Percentiles rank a stretch among this genome's conserved stretches.
Evolutionary conservation across 1,139 yeast species (phyloP).

Genomic region (Geotrichum cucujoidarum): DNA sequence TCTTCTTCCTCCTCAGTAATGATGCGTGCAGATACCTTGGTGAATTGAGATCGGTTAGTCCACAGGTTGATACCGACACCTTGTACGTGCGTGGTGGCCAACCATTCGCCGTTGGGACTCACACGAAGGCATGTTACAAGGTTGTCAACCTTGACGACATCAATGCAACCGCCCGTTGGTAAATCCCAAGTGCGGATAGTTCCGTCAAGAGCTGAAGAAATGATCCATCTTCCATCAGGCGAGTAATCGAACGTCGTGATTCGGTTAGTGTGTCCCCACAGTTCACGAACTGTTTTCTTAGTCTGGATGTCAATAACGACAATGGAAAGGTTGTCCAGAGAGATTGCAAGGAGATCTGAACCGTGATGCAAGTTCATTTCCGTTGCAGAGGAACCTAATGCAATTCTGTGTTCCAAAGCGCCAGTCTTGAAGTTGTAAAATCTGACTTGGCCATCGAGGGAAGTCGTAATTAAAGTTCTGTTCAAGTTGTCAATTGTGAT

Average conservation of each 20-base stretch:
- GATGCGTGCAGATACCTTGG: slow-evolving; percentile 63
- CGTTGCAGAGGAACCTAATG: slow-evolving; percentile 73
- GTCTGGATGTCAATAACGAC: slow-evolving; percentile 80
- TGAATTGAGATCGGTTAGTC: slow-evolving; percentile 88
- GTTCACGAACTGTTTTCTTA: slow-evolving; percentile 74
- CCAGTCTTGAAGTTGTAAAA: slow-evolving; percentile 76
- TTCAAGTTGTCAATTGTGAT: slow-evolving; percentile 87
- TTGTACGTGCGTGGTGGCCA: slow-evolving; percentile 89
- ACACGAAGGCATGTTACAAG: slow-evolving; percentile 78
- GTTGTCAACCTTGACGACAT: slow-evolving; percentile 72
- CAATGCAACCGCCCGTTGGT: slow-evolving; percentile 96
- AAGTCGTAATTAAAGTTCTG: slow-evolving; percentile 76
- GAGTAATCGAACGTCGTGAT: slow-evolving; percentile 87
- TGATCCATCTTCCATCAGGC: slow-evolving; percentile 94
- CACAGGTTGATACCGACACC: slow-evolving; percentile 89
- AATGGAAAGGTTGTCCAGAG: slow-evolving; percentile 80
- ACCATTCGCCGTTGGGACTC: slow-evolving; percentile 83
- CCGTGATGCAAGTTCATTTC: slow-evolving; percentile 69
- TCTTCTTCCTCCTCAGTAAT: slow-evolving; percentile 55
- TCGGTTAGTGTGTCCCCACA: slow-evolving; percentile 87
- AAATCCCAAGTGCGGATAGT: slow-evolving; percentile 96
- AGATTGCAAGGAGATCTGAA: slow-evolving; percentile 80
- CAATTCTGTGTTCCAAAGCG: slow-evolving; percentile 60
- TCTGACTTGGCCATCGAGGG: slow-evolving; percentile 85
- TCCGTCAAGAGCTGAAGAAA: slow-evolving; percentile 76